Conservation (phyloP, 148 eudicot species). For the Linanthus parryae region DNA sequence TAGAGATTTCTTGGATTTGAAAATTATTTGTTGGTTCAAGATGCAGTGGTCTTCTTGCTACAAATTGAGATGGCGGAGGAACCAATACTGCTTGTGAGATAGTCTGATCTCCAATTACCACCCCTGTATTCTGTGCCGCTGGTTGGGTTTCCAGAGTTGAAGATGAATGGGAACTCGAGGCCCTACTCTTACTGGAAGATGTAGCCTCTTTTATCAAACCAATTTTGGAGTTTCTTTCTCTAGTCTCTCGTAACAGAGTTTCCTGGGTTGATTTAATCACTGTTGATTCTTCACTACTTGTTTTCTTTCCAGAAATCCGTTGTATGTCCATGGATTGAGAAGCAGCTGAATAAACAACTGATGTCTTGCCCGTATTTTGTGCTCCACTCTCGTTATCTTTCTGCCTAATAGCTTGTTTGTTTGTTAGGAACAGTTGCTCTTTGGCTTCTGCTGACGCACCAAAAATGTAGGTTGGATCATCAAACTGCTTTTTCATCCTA, state of each 20-base stretch:
- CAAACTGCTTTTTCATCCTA: too few species aligned
- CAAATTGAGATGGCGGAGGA: conserved; percentile 23
- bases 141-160: conserved; percentile 21
- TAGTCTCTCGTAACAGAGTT: conserved; percentile 17
- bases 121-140: conserved; percentile 16
- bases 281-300: conserved; percentile 26
- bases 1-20: not conserved
- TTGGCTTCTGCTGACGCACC: conserved; percentile 18
- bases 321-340: conserved; percentile 5
- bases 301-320: conserved; percentile 25
- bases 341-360: conserved; percentile 10
- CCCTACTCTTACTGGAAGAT: conserved; percentile 28
- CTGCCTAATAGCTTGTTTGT: conserved; percentile 17
- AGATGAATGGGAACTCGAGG: conserved; percentile 20
- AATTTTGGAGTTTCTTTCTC: conserved; percentile 24
- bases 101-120: conserved; percentile 18
- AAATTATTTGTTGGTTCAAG: not conserved
- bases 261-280: conserved; percentile 31
- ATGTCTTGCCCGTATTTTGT: conserved; percentile 17
- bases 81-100: conserved; percentile 13
- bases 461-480: conserved; percentile 12
- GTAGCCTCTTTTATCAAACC: conserved; percentile 16
- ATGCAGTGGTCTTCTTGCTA: conserved; percentile 13
- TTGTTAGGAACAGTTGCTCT: conserved; percentile 13
- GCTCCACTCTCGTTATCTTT: conserved; percentile 21